Conservation (phyloP, 1,139 yeast species). For the Taphrina deformans region DNA sequence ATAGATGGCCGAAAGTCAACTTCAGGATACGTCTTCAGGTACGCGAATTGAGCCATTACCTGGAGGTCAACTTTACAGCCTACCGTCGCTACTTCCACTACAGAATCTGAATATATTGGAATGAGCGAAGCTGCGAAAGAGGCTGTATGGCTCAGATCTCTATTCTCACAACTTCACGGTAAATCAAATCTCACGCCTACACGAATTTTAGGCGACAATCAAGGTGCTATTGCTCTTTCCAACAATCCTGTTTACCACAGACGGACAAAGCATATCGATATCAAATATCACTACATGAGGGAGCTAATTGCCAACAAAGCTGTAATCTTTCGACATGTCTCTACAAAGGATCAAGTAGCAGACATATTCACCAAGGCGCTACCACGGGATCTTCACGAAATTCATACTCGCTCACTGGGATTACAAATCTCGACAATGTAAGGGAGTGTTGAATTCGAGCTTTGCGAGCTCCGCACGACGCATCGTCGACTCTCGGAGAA, state of each 20-base stretch:
- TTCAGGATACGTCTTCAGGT: neutral
- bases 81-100: neutral
- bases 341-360: neutral
- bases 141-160: neutral
- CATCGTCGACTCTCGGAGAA: too few species aligned
- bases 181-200: neutral
- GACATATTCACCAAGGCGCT: slow-evolving; percentile 4
- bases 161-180: neutral
- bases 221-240: slow-evolving; percentile 37
- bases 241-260: slow-evolving; percentile 37
- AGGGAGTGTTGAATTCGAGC: too few species aligned
- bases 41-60: neutral
- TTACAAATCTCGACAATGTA: too few species aligned
- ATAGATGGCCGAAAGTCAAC: neutral
- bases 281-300: slow-evolving; percentile 36
- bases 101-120: slow-evolving; percentile 5
- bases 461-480: too few species aligned
- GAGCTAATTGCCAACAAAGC: neutral
- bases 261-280: slow-evolving; percentile 39
- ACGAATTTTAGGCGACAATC: slow-evolving; percentile 38
- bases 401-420: too few species aligned
- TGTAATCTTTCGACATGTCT: neutral
- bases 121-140: slow-evolving; percentile 1
- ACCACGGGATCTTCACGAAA: neutral
- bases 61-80: neutral